phyloP scores from a whole-genome alignment of 352 stramenopile species.

The Pythium scleroteichum region DNA sequence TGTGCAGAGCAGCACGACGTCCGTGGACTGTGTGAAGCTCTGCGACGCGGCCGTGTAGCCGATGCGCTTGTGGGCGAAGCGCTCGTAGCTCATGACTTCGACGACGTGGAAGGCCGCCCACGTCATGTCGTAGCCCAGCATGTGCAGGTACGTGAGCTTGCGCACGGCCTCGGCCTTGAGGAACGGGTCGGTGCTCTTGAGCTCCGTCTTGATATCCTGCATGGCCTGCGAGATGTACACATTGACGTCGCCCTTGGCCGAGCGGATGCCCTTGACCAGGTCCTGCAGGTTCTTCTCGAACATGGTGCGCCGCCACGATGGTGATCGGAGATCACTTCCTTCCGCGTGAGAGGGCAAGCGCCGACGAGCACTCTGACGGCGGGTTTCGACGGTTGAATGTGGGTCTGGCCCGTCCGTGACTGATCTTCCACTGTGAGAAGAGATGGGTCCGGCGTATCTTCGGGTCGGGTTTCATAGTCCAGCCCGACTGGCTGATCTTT shows the following conservation, averaged over 20 bases:
- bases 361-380: not conserved
- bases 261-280: constrained; percentile 98
- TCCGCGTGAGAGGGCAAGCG: not conserved
- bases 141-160: constrained; percentile 97
- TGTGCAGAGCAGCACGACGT: constrained; percentile 98
- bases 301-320: constrained; percentile 53
- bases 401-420: not conserved
- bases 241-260: constrained; percentile 94
- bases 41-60: constrained; percentile 96
- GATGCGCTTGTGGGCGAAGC: constrained; percentile 97
- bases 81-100: constrained; percentile 96
- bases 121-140: constrained; percentile 98
- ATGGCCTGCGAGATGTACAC: constrained; percentile 98
- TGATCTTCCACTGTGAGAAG: no score
- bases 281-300: constrained; percentile 99
- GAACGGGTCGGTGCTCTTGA: constrained; percentile 95
- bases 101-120: constrained; percentile 98
- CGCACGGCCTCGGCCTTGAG: constrained; percentile 97
- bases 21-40: constrained; percentile 96
- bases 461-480: not conserved
- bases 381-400: not conserved
- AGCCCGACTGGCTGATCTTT: constrained; percentile 5
- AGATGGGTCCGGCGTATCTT: not conserved
- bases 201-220: constrained; percentile 97
- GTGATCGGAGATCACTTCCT: not conserved